Evolutionary conservation across 2,329 filamentous ascomycete species (phyloP).

Genomic region (Ascochyta viciae-villosae): DNA sequence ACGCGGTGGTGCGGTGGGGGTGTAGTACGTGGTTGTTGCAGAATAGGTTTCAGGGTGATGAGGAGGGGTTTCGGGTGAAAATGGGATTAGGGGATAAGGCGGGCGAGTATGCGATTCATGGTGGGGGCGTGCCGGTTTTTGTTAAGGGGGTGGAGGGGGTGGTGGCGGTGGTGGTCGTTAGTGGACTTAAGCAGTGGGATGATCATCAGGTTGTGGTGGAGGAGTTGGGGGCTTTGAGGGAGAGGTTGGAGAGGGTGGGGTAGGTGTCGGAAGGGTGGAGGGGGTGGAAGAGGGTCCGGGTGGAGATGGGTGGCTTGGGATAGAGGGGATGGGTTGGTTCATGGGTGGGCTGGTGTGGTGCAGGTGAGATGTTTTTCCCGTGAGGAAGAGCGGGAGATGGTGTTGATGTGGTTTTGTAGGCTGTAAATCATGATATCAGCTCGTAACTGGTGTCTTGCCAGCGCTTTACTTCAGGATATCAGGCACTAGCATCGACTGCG

Average conservation of each 20-base stretch:
- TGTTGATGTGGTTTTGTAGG: no score
- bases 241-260: conserved; percentile 16
- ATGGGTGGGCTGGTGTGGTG: neutral
- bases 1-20: conserved; percentile 74
- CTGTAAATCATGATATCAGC: no score
- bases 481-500: no score
- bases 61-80: conserved; percentile 69
- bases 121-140: conserved; percentile 74
- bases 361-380: no score
- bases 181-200: conserved; percentile 78
- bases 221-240: conserved; percentile 29
- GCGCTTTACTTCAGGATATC: no score
- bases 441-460: no score
- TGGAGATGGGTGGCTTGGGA: no score
- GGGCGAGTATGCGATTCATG: conserved; percentile 75
- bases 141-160: conserved; percentile 75
- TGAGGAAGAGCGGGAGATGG: no score
- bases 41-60: conserved; percentile 69
- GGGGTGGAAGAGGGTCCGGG: no score
- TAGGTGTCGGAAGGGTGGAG: neutral
- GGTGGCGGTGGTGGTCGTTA: conserved; percentile 77
- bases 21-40: conserved; percentile 73
- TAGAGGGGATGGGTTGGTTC: no score
- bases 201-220: conserved; percentile 80
- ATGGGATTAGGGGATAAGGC: conserved; percentile 62